Evolutionary conservation across 2,329 filamentous ascomycete species (phyloP).

Genomic region (Fonsecaea pedrosoi): DNA sequence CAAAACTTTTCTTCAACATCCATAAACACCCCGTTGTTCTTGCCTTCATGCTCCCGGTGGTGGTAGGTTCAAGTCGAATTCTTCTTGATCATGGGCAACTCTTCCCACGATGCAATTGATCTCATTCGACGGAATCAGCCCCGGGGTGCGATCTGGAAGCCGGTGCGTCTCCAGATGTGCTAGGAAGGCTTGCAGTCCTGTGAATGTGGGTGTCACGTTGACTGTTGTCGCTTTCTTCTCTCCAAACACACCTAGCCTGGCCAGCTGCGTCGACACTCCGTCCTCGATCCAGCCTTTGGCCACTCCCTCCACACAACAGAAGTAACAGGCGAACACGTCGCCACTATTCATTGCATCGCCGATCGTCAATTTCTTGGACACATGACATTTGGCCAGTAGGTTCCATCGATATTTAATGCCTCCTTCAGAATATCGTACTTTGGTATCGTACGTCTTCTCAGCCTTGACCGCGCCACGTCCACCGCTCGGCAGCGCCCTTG

Average conservation of each 20-base stretch:
- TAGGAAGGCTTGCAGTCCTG: slow-evolving; percentile 52
- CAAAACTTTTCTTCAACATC: neutral
- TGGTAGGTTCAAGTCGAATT: slow-evolving; percentile 57
- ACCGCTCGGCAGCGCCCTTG: slow-evolving; percentile 35
- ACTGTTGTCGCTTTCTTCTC: slow-evolving; percentile 20
- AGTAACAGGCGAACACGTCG: slow-evolving; percentile 52
- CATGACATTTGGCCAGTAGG: slow-evolving; percentile 56
- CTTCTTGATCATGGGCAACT: slow-evolving; percentile 49
- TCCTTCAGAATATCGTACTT: slow-evolving; percentile 41
- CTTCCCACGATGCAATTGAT: slow-evolving; percentile 52
- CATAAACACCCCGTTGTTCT: neutral
- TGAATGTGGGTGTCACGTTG: slow-evolving; percentile 45
- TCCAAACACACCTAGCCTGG: slow-evolving; percentile 19
- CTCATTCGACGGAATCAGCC: slow-evolving; percentile 48
- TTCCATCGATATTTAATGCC: slow-evolving; percentile 55
- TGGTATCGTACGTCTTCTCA: slow-evolving; percentile 42
- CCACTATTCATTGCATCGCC: slow-evolving; percentile 34
- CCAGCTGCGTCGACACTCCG: slow-evolving; percentile 20
- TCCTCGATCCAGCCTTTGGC: slow-evolving; percentile 38
- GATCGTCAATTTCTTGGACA: slow-evolving; percentile 44
- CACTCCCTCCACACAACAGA: slow-evolving; percentile 51
- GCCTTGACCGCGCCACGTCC: slow-evolving; percentile 32
- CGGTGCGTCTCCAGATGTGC: slow-evolving; percentile 51
- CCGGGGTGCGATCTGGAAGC: slow-evolving; percentile 41
- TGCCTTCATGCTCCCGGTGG: slow-evolving; percentile 32